These are phyloP conservation scores for Triadica sebifera DNA, from an alignment of 345 rosid species.

Conservation along the genomic window DNA sequence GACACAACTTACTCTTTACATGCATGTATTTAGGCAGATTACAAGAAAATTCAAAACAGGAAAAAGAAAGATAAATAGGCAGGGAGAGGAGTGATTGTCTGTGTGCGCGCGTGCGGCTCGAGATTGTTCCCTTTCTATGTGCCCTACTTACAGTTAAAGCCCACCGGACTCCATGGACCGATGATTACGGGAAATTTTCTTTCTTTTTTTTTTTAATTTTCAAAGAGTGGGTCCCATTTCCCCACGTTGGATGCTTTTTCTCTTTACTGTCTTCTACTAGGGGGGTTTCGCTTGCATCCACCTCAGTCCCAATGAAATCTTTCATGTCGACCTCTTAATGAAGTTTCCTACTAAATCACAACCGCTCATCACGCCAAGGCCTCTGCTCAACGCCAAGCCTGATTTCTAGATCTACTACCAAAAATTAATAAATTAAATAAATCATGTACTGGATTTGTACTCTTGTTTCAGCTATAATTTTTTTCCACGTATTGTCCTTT, in stretches of 20 bases:
- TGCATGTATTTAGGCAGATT: conserved; percentile 5
- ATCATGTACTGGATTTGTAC: neutral
- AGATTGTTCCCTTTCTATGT: conserved; percentile 26
- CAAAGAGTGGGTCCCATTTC: conserved; percentile 26
- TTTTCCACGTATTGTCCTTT: conserved; percentile 16
- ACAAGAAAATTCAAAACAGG: neutral
- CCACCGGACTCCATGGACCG: conserved; percentile 32
- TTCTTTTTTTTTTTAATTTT: neutral
- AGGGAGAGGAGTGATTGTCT: conserved; percentile 25
- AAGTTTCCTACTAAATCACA: conserved; percentile 19
- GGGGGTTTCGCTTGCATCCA: conserved; percentile 17
- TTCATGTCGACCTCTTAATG: conserved; percentile 2
- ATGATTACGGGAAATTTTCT: conserved; percentile 29
- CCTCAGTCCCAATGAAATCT: conserved; percentile 26
- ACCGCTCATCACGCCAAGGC: conserved; percentile 38
- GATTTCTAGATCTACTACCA: neutral
- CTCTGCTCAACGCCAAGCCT: conserved; percentile 13
- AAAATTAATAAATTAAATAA: too few relatives aligned
- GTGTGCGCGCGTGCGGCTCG: conserved; percentile 56
- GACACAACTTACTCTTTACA: conserved; percentile 5
- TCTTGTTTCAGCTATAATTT: neutral
- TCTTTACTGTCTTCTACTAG: conserved; percentile 1
- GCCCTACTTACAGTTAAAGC: conserved; percentile 33
- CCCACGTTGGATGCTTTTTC: conserved; percentile 29
- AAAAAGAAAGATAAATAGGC: neutral